These are phyloP conservation scores for Marchantia paleacea DNA, from an alignment of 225 moss, liverwort and hornwort genomes.

Conservation along the genomic window DNA sequence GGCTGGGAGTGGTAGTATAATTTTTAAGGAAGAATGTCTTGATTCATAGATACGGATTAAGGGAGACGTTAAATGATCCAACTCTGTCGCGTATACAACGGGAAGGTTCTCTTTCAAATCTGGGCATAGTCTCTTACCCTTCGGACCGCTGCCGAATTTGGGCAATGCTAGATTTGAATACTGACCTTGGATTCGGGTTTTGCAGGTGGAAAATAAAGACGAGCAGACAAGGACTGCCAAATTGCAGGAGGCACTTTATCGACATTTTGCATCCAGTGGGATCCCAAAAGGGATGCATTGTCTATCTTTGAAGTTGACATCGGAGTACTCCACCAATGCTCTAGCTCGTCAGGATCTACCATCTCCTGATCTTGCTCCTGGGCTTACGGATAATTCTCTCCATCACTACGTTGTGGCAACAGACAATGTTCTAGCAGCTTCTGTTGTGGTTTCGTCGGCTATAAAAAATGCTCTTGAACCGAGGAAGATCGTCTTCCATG, in stretches of 20 bases:
- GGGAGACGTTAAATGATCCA: too few relatives aligned
- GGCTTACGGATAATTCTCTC: conserved; percentile 63
- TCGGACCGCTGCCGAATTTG: too few relatives aligned
- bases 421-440: conserved; percentile 89
- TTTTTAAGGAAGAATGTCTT: too few relatives aligned
- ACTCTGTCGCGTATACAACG: too few relatives aligned
- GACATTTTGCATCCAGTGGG: conserved; percentile 91
- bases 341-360: conserved; percentile 93
- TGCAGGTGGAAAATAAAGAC: conserved; percentile 79
- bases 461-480: conserved; percentile 65
- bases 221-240: conserved; percentile 82
- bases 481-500: conserved; percentile 88
- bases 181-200: neutral
- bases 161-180: neutral
- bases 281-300: conserved; percentile 95
- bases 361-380: conserved; percentile 76
- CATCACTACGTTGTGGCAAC: conserved; percentile 92
- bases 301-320: conserved; percentile 80
- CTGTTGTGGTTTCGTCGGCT: conserved; percentile 84
- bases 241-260: conserved; percentile 93
- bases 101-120: too few relatives aligned
- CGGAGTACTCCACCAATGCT: conserved; percentile 88
- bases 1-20: too few relatives aligned
- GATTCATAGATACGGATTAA: too few relatives aligned
- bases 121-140: too few relatives aligned